Conservation (phyloP, 495 filamentous ascomycete genomes). For the Aspergillus sclerotiicarbonarius region DNA sequence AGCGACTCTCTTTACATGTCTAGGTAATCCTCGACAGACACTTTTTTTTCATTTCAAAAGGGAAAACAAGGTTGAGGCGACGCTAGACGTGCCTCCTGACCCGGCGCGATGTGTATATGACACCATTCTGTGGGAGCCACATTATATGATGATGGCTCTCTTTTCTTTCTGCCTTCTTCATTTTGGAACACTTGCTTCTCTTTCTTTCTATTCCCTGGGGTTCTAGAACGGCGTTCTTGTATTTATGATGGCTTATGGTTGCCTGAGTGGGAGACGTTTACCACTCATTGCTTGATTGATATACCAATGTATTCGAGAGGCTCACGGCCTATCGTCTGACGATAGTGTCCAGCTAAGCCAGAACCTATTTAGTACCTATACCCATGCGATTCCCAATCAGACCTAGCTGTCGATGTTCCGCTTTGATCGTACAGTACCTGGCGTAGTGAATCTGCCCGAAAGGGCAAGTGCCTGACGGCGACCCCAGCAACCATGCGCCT, state of each 20-base stretch:
- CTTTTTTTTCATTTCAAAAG: not conserved
- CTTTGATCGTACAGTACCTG: not conserved
- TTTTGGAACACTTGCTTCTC: not conserved
- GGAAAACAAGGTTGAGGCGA: not conserved
- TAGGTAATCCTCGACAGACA: slow-evolving; percentile 23
- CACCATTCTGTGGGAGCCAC: not conserved
- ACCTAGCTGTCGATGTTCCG: not conserved
- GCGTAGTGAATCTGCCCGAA: not conserved
- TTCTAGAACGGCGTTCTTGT: slow-evolving; percentile 3
- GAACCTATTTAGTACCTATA: not conserved
- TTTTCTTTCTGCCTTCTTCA: not conserved
- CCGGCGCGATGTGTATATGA: not conserved
- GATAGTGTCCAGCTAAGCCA: not conserved
- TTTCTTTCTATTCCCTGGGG: slow-evolving; percentile 1
- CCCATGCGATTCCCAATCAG: not conserved
- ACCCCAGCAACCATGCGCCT: not conserved
- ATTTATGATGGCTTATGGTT: slow-evolving; percentile 4
- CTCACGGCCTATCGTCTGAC: not conserved
- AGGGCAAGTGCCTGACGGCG: not conserved
- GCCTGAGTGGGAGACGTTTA: not conserved
- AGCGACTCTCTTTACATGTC: slow-evolving; percentile 44
- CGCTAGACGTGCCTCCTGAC: not conserved
- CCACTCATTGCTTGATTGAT: not conserved
- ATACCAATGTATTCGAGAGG: slow-evolving; percentile 1
- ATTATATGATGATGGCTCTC: not conserved